Percentiles rank a stretch among this genome's conserved stretches.
Conservation (phyloP, 2,329 filamentous ascomycete genomes). For the Verticillium tricorpus region DNA sequence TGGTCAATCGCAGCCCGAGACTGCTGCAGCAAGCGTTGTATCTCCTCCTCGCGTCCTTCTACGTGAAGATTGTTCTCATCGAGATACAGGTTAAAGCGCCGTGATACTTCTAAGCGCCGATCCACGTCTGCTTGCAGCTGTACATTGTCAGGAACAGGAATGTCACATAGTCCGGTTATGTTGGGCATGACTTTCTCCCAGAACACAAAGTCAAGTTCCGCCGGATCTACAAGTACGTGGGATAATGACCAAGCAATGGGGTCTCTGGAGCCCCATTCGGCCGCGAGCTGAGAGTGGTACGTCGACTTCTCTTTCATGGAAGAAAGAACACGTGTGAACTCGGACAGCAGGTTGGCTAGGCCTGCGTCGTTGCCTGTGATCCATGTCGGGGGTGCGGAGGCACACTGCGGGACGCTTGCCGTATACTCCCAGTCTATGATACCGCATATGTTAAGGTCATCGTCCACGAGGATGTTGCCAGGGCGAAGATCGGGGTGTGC, state of each 20-base stretch:
- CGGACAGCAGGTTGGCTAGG: background rate
- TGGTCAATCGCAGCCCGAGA: background rate
- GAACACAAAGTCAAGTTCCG: background rate
- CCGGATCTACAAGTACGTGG: background rate
- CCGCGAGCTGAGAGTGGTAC: background rate
- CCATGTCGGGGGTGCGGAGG: constrained; percentile 8
- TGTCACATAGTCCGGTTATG: background rate
- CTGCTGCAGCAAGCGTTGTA: background rate
- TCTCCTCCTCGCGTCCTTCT: background rate
- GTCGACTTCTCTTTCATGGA: background rate
- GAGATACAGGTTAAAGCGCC: background rate
- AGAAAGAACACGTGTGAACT: background rate
- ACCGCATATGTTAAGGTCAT: constrained; percentile 5
- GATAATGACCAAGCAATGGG: background rate
- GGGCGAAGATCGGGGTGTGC: constrained; percentile 5
- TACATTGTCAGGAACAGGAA: background rate
- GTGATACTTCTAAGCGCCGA: background rate
- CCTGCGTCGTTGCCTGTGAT: constrained; percentile 8
- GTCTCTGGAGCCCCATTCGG: background rate
- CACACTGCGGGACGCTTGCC: constrained; percentile 1
- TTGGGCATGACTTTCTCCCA: background rate
- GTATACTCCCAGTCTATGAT: constrained; percentile 10
- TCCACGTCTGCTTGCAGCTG: background rate
- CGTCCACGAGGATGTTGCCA: constrained; percentile 7
- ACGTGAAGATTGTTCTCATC: background rate